These are phyloP conservation scores for Strobilomyces confusus DNA, from an alignment of 768 basidiomycete species.

Conservation along the genomic window DNA sequence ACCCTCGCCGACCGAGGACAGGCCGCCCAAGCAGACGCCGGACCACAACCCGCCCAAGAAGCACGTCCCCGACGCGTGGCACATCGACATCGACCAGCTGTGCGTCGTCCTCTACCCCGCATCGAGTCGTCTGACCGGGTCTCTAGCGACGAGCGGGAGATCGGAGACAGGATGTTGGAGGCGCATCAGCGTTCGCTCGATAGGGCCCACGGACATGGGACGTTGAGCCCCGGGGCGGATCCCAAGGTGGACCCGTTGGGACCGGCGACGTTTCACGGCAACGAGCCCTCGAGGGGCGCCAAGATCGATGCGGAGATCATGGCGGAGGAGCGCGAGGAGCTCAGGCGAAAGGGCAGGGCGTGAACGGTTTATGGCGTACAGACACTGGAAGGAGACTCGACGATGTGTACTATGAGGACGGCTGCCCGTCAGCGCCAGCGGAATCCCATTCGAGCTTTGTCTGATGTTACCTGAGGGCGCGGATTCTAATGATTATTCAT, in stretches of 20 bases:
- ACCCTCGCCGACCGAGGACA: conserved; percentile 1
- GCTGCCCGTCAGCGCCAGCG: background rate
- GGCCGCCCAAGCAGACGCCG: conserved; percentile 19
- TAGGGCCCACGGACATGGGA: conserved; percentile 22
- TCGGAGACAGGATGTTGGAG: conserved; percentile 36
- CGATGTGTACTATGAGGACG: background rate
- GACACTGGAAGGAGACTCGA: background rate
- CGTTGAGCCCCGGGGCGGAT: conserved; percentile 26
- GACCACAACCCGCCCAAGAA: conserved; percentile 24
- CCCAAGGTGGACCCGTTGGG: conserved; percentile 43
- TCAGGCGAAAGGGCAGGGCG: conserved; percentile 42
- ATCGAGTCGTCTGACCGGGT: too few relatives aligned
- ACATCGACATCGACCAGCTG: conserved; percentile 34
- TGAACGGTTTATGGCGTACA: conserved; percentile 7
- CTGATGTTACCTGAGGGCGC: background rate
- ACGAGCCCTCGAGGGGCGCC: conserved; percentile 56
- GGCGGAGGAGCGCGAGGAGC: conserved; percentile 45
- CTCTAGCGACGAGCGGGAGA: conserved; percentile 40
- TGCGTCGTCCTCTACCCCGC: conserved; percentile 4
- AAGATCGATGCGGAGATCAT: conserved; percentile 55
- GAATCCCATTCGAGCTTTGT: background rate
- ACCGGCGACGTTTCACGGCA: conserved; percentile 50
- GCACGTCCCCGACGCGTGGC: conserved; percentile 32
- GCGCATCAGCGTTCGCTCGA: conserved; percentile 31
- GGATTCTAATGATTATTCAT: conserved; percentile 1